Percentiles rank a stretch among this genome's conserved stretches.
Evolutionary conservation across 352 stramenopile species (phyloP).

Genomic region (Pythium biforme): DNA sequence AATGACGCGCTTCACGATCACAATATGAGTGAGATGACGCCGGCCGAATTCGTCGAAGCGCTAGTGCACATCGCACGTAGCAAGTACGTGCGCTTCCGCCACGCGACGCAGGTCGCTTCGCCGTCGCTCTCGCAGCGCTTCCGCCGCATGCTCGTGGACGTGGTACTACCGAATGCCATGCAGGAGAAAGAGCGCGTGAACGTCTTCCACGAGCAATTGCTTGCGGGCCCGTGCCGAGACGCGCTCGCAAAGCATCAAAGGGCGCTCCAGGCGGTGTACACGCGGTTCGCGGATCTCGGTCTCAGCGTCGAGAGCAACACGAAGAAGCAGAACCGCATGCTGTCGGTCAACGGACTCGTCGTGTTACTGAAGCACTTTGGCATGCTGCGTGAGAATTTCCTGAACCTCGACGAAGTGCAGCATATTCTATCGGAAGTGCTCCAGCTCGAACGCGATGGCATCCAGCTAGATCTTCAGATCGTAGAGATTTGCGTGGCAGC

Average conservation of each 20-base stretch:
- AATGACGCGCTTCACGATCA: conserved; percentile 9
- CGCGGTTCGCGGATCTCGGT: conserved; percentile 36
- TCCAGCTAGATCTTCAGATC: conserved; percentile 34
- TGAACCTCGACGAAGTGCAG: conserved; percentile 63
- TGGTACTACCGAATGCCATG: conserved; percentile 56
- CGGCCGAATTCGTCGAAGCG: conserved; percentile 64
- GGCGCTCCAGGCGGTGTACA: conserved; percentile 42
- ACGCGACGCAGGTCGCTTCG: conserved; percentile 1
- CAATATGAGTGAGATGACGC: conserved; percentile 52
- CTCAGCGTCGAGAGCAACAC: neutral
- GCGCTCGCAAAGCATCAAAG: conserved; percentile 52
- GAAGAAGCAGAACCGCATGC: conserved; percentile 29
- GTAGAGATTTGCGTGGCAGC: conserved; percentile 15
- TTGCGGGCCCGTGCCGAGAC: conserved; percentile 47
- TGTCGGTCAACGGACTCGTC: conserved; percentile 50
- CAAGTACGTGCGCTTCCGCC: conserved; percentile 33
- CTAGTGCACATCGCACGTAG: conserved; percentile 54
- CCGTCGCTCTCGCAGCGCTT: conserved; percentile 41
- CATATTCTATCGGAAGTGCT: conserved; percentile 60
- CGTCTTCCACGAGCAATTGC: conserved; percentile 50
- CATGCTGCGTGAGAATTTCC: conserved; percentile 52
- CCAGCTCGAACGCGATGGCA: conserved; percentile 55
- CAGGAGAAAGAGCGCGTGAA: conserved; percentile 47
- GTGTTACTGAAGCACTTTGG: conserved; percentile 49
- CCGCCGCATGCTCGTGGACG: conserved; percentile 46